These are phyloP conservation scores for Claviceps paspali DNA, from an alignment of 2,329 filamentous ascomycete species.

Conservation along the genomic window DNA sequence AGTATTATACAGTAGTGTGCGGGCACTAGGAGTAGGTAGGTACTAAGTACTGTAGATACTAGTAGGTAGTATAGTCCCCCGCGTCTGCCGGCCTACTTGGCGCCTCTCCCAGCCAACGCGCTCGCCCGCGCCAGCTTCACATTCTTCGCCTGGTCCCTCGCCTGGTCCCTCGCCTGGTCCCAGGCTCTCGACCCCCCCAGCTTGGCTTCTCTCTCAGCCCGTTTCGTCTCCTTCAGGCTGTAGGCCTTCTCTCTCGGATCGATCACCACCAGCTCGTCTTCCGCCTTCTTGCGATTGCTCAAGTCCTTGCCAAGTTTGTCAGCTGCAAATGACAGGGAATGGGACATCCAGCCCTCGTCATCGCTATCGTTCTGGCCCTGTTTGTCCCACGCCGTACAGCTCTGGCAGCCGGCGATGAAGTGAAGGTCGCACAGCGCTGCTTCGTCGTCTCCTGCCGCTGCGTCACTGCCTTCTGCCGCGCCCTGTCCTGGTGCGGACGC, in stretches of 20 bases:
- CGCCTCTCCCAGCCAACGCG: conserved; percentile 40
- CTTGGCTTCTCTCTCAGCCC: conserved; percentile 38
- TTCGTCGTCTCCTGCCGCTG: conserved; percentile 39
- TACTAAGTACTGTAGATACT: too few relatives aligned
- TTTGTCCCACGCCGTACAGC: conserved; percentile 72
- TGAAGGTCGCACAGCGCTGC: conserved; percentile 77
- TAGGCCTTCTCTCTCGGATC: conserved; percentile 75
- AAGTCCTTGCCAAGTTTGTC: conserved; percentile 86
- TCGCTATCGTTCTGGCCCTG: conserved; percentile 42
- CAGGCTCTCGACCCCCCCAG: conserved; percentile 40
- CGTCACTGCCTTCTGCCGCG: conserved; percentile 10
- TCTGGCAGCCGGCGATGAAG: conserved; percentile 91
- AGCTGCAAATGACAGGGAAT: conserved; percentile 72
- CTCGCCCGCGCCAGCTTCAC: conserved; percentile 38
- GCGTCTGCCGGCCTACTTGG: conserved; percentile 29
- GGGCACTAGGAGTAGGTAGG: too few relatives aligned
- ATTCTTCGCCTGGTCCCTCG: conserved; percentile 33
- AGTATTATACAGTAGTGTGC: too few relatives aligned
- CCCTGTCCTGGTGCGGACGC: conserved; percentile 23
- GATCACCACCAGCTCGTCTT: conserved; percentile 83
- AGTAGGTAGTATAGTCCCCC: too few relatives aligned
- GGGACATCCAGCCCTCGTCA: conserved; percentile 69
- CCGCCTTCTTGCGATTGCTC: conserved; percentile 77
- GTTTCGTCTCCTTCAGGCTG: conserved; percentile 52
- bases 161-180: conserved; percentile 30